Percentiles rank a stretch among this genome's conserved stretches.
phyloP scores from a whole-genome alignment of 352 stramenopile genomes.

The Phytophthora pisi region DNA sequence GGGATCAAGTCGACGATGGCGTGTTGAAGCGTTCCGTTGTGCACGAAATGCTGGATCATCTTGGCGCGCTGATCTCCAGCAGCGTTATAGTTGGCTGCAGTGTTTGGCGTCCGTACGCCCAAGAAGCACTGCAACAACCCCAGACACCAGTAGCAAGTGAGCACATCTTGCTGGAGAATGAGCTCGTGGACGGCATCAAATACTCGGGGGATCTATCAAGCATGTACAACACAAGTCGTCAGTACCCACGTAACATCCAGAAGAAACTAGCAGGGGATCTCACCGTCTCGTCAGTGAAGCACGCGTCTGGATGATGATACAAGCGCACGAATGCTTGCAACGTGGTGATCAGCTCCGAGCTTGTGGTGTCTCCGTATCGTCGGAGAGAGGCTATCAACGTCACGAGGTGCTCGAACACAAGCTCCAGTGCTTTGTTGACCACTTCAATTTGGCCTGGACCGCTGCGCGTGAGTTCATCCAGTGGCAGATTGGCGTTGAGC shows the following conservation, averaged over 20 bases:
- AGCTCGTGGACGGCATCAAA: conserved; percentile 65
- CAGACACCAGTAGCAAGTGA: conserved; percentile 74
- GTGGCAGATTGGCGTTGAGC: conserved; percentile 55
- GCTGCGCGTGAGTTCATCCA: conserved; percentile 43
- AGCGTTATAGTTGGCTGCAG: conserved; percentile 24
- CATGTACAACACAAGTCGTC: not conserved
- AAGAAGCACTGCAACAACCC: conserved; percentile 72
- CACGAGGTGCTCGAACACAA: conserved; percentile 54
- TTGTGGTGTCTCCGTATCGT: conserved; percentile 41
- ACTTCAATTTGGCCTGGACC: conserved; percentile 38
- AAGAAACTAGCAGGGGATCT: not conserved
- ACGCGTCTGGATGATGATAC: conserved; percentile 49
- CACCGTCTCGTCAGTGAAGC: conserved; percentile 48
- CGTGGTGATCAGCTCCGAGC: conserved; percentile 47
- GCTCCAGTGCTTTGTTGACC: conserved; percentile 51
- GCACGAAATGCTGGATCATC: conserved; percentile 62
- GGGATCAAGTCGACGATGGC: conserved; percentile 66
- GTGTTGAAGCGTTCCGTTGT: conserved; percentile 51
- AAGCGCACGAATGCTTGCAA: conserved; percentile 61
- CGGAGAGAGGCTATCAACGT: conserved; percentile 43
- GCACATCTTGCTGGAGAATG: conserved; percentile 58
- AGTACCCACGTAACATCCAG: conserved; percentile 4
- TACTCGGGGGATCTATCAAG: conserved; percentile 45
- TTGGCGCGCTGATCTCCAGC: conserved; percentile 52
- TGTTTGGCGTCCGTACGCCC: conserved; percentile 36